Base-by-base conservation (phyloP, 352 stramenopile genomes). In the Globisporangium spiculum region DNA sequence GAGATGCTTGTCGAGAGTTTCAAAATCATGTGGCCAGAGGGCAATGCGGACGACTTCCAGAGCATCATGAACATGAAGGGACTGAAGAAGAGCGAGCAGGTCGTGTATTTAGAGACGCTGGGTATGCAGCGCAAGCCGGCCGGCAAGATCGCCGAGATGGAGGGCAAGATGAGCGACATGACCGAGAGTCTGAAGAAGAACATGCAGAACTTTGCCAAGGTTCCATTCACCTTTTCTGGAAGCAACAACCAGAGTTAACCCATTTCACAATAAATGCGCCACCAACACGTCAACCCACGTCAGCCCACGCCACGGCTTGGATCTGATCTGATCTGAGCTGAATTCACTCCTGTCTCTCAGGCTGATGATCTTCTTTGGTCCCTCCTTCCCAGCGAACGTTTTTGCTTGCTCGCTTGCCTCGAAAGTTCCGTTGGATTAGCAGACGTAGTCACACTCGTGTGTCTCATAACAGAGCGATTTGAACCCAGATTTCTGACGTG, bases 1-100 rank as follows among this genome's bases (percentile, higher is more conserved):
- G 91, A 98, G 48, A 93, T 98, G 79, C 81, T 99, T 18, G 90
- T 98, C 52, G 96, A 99, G 67, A 98, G 97, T 64, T 99, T 99
- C 79, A 97, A 96, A 73, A 96, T 97, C 72, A 98, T 99, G 85
- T 98, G 93, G 94, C 92, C 93, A 22, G 88, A 97, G 27, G 92
- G 94, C 62, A 95, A 90, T n/a, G 90, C 88, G 3, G 77, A 92
- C 22, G 96, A 99, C 66, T 93, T 98, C 55, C 91, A 98, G 75
- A 92, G 79, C 34, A 97, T 99, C 54, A 98, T 98, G 93, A 96
- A 75, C 62, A 88, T 98, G 62, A 99, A 99, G 75, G 97, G 96
- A 8, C 75, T 93, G 27, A 91, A 91, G 69, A 93, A 93, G 69
- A 88, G 77, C 61, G 85, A 93, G 34, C 85, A 92, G 63, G 68